These are phyloP conservation scores for Ogataea hybrid DNA, from an alignment of 1,139 yeast species.

Conservation along the genomic window DNA sequence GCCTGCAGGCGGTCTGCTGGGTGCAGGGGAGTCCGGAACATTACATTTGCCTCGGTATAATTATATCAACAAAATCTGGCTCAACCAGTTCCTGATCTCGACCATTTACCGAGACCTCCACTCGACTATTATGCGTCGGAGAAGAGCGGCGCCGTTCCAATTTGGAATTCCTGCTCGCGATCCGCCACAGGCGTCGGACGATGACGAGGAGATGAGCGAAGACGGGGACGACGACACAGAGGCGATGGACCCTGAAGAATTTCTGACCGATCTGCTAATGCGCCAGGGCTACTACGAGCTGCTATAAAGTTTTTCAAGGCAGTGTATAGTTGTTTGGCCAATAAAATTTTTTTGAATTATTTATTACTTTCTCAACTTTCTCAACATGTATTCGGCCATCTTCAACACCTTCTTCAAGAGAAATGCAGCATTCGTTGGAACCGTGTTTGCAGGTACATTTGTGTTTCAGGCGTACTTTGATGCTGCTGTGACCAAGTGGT, in stretches of 20 bases:
- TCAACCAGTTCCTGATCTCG: conserved; percentile 35
- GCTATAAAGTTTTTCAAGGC: conserved; percentile 9
- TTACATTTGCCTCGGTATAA: conserved; percentile 52
- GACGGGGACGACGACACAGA: conserved; percentile 10
- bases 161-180: conserved; percentile 8
- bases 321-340: conserved; percentile 12
- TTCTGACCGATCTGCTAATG: conserved; percentile 12
- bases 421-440: conserved; percentile 86
- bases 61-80: conserved; percentile 57
- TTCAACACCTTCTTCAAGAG: conserved; percentile 83
- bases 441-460: conserved; percentile 84
- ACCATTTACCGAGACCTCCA: conserved; percentile 18
- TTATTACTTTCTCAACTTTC: conserved; percentile 11
- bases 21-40: conserved; percentile 53
- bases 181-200: conserved; percentile 5
- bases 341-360: conserved; percentile 18
- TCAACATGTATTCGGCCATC: conserved; percentile 41
- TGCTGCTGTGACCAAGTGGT: conserved; percentile 73
- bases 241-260: conserved; percentile 15
- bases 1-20: conserved; percentile 51
- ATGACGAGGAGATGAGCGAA: conserved; percentile 13
- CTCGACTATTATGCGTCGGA: conserved; percentile 3
- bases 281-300: conserved; percentile 16
- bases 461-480: conserved; percentile 88
- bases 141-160: conserved; percentile 12